Evolutionary conservation across 805 yeast genomes (phyloP).

Genomic region (Ogataea paradorogensis): DNA sequence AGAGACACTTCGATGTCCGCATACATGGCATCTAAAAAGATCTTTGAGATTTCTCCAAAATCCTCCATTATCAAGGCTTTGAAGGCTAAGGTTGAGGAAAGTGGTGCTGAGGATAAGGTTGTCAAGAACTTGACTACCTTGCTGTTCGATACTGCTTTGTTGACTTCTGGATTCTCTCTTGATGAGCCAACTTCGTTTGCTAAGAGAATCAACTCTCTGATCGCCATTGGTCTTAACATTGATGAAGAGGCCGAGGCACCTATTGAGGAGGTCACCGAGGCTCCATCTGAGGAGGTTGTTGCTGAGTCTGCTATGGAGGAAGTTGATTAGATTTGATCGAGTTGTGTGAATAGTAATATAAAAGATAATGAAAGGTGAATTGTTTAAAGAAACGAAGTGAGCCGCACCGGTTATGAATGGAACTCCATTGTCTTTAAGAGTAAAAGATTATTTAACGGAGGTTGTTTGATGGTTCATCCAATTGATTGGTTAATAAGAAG

Average conservation of each 20-base stretch:
- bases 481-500: slow-evolving; percentile 4
- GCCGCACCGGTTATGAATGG: neutral
- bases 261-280: slow-evolving; percentile 42
- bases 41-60: slow-evolving; percentile 96
- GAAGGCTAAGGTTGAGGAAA: slow-evolving; percentile 93
- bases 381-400: no score
- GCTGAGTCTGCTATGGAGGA: slow-evolving; percentile 98
- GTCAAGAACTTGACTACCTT: slow-evolving; percentile 96
- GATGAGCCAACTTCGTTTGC: slow-evolving; percentile 99
- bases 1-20: slow-evolving; percentile 98
- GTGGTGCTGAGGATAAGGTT: slow-evolving; percentile 97
- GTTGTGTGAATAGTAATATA: slow-evolving; percentile 4
- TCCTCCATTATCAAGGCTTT: slow-evolving; percentile 94
- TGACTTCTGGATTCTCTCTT: slow-evolving; percentile 97
- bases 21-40: slow-evolving; percentile 99
- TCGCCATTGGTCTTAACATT: slow-evolving; percentile 96
- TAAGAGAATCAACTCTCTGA: slow-evolving; percentile 95
- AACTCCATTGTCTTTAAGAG: neutral
- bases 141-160: slow-evolving; percentile 95
- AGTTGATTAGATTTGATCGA: slow-evolving; percentile 66
- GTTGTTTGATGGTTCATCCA: slow-evolving; percentile 6
- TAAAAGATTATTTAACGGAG: neutral
- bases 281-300: slow-evolving; percentile 60
- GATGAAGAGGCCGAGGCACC: slow-evolving; percentile 69
- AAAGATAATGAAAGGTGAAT: slow-evolving; percentile 4